Conservation (phyloP, 1,284 basidiomycete genomes). For the Ustilago cynodontis region DNA sequence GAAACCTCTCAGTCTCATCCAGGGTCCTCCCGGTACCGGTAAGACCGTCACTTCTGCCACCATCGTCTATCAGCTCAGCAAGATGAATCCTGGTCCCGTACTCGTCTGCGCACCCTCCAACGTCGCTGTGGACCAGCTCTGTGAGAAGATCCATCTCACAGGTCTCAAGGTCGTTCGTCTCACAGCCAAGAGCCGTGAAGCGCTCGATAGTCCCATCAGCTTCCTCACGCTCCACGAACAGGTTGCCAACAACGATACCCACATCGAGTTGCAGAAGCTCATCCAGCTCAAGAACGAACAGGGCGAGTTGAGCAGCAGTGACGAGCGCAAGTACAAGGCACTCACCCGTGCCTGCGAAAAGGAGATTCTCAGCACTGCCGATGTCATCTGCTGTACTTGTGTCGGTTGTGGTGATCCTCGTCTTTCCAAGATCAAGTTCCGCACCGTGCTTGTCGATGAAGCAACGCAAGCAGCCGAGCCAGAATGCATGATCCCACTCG, state of each 20-base stretch:
- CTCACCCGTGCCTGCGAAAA: slow-evolving; percentile 94
- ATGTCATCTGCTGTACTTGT: slow-evolving; percentile 98
- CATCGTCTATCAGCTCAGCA: slow-evolving; percentile 97
- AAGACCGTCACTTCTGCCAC: slow-evolving; percentile 99
- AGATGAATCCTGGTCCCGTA: slow-evolving; percentile 99
- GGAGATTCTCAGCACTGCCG: slow-evolving; percentile 93
- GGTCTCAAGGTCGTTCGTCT: slow-evolving; percentile 97
- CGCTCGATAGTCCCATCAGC: slow-evolving; percentile 89
- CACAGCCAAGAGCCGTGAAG: slow-evolving; percentile 97
- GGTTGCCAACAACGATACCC: slow-evolving; percentile 85
- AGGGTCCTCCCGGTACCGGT: slow-evolving; percentile 96
- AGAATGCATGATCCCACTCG: slow-evolving; percentile 98
- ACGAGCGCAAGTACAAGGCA: slow-evolving; percentile 97
- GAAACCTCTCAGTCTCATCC: slow-evolving; percentile 95
- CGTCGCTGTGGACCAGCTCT: slow-evolving; percentile 98
- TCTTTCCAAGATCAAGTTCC: slow-evolving; percentile 95
- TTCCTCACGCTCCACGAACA: slow-evolving; percentile 97
- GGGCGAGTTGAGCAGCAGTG: slow-evolving; percentile 93
- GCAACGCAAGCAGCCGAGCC: slow-evolving; percentile 98
- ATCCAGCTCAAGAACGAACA: slow-evolving; percentile 97
- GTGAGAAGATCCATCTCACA: slow-evolving; percentile 97
- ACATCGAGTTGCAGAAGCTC: slow-evolving; percentile 90
- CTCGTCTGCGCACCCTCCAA: slow-evolving; percentile 99
- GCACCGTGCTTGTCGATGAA: slow-evolving; percentile 97
- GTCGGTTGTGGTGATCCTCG: slow-evolving; percentile 97